Evolutionary conservation across 1,284 basidiomycete genomes (phyloP), one percentile per base, ranked within the genome.

Genomic region (Ganoderma meredithae): DNA sequence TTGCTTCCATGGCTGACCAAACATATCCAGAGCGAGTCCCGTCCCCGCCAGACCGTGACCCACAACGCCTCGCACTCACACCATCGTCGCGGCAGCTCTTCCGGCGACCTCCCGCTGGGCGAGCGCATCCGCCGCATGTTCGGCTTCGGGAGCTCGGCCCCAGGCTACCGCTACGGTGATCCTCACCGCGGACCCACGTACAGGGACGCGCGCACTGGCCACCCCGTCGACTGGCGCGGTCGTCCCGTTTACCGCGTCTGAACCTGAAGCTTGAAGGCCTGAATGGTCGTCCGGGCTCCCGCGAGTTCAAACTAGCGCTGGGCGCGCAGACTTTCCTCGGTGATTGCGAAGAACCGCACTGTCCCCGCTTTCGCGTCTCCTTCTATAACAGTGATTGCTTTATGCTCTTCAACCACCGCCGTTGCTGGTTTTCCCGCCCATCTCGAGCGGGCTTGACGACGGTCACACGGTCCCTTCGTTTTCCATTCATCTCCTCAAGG

Each of bases 61-160:
- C 70, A 70, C 65, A 62, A 67, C 56, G 58, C 64, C 10, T 58
- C 62, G 47, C 62, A 53, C 40, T 67, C 70, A 39, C 76, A 69
- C 43, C 66, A 70, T 27, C 70, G 73, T 63, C 74, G 72, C 58
- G 61, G 72, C 69, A 71, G 70, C 41, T 64, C 59, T 33, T 67
- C 72, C 41, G 67, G 66, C 67, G 62, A 60, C 58, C 75, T 76
- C 64, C 75, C 76, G 4, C 78, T 86, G 43, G 83, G 83, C 62
- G 83, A 86, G 62, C 86, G 87, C 65, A 71, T 90, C 62, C 84
- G 84, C 63, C 84, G 81, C 63, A 85, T 88, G 78, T 87, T 90
- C 72, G 86, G 87, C 47, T 78, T 88, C 41, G 83, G 83, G 9
- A 81, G 80, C 41, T 79, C 78, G 33, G 73, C 78, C 44, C 77